Base-by-base conservation (phyloP, 768 basidiomycete species). In the Lactarius deliciosus region DNA sequence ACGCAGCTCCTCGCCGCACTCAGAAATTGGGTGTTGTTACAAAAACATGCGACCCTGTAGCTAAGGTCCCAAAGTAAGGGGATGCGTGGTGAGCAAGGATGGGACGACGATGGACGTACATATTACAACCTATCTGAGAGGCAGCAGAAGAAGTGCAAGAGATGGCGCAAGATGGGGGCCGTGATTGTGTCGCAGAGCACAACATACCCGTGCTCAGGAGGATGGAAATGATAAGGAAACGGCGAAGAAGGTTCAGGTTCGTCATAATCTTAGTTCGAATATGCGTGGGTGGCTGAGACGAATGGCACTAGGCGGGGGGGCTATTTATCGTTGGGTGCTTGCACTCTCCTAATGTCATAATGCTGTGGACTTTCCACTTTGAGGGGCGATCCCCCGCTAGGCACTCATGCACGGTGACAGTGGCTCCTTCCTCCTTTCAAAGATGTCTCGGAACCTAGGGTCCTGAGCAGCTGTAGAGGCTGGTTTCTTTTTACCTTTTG, bases 1-100 rank as follows among this genome's bases (percentile, higher is more conserved):
- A 56, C 3, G 32, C 55, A 56, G 9, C 7, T 10, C 55, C 28
- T 28, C 55, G 18, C 30, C 9, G 55, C 30, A 3, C 3, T 28
- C 55, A 3, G 8, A 56, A 56, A 56, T 20, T 56, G 30, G 6
- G 28, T 4, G 32, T 32, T 56, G 30, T 15, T 32, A 28, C 55
- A 56, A n/a, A 56, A 56, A 9, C 55, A 56, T 20, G 30, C 55
- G 28, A 56, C 55, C 16, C 18, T 32, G 20, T 56, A 56, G 55
- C 55, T 56, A 2, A 11, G 15, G 32, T 32, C 4, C 30, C 7
- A 11, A 18, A 10, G 30, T 56, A 56, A 32, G 30, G 8, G 18
- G 30, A 56, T 18, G 55, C 1, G 30, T 56, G 18, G 30, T 56
- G 13, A 25, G 47, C 22, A 5, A 25, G 22, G 47, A 50, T 25